Base-by-base conservation (phyloP, 2,329 filamentous ascomycete species). In the Diaporthe capsici region DNA sequence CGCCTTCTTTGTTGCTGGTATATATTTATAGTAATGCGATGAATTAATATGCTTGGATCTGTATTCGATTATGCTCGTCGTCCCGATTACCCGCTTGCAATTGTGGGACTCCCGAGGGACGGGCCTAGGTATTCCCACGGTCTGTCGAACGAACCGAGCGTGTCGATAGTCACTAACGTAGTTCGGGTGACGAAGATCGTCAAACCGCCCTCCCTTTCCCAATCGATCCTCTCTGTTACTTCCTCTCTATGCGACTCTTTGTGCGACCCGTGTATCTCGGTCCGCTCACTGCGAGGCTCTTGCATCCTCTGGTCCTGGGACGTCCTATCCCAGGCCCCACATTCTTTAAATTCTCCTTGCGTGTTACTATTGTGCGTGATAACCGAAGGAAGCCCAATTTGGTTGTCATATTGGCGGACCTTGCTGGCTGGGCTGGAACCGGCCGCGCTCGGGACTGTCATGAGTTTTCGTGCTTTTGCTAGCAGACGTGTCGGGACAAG, bases 101-200 rank as follows among this genome's bases (percentile, higher is more conserved):
- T 70, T 6, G 47, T 70, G 34, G 47, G 47, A 17, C 34, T 42
- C 28, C 65, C 65, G 34, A 55, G 28, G 15, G 65, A 70, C 34
- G 65, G 65, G 13, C 65, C 65, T 15, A 70, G 20, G 34, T 53
- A 28, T n/a, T 70, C 65, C 65, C 65, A 70, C 34, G 65, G 65
- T 31, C 65, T 51, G 4, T 70, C 65, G 6, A 55, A 53, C 15
- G 65, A 25, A 13, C 47, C 65, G 28, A 70, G 65, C 65, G 47
- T 70, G 34, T 70, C 47, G 34, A 70, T 13, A 15, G 31, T 70
- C 28, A 70, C 65, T 28, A 9, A 37, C 34, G 65, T 70, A 9
- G 34, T 70, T 55, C 65, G 65, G 4, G 65, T 70, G n/a, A 70
- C 15, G 8, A 70, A n/a, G 9, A 70, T 53, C 4, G 65, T 53